A percentile compares a stretch with the other conserved stretches of the same genome.
Conservation (phyloP, 495 filamentous ascomycete genomes). For the Penicillium bovifimosum region DNA sequence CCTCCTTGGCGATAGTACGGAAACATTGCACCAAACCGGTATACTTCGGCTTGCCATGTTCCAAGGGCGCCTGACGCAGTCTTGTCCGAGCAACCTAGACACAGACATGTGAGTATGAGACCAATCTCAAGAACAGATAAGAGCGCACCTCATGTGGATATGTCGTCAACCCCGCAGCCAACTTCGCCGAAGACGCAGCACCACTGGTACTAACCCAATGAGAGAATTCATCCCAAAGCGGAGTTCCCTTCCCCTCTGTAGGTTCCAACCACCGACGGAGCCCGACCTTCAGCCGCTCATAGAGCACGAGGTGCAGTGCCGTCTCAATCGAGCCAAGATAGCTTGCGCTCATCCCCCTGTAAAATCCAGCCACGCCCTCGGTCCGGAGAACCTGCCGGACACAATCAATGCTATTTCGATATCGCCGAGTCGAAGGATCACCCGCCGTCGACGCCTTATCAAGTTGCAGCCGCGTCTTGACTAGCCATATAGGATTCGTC, state of each 20-base stretch:
- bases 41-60: constrained; percentile 70
- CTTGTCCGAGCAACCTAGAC: constrained; percentile 69
- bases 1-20: constrained; percentile 73
- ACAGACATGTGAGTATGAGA: constrained; percentile 21
- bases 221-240: constrained; percentile 24
- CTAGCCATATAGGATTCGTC: constrained; percentile 89
- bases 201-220: constrained; percentile 48
- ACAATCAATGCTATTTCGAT: constrained; percentile 80
- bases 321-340: constrained; percentile 83
- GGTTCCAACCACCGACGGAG: constrained; percentile 52
- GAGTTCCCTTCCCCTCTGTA: constrained; percentile 22
- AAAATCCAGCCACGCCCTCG: constrained; percentile 73
- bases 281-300: constrained; percentile 73
- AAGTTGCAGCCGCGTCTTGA: constrained; percentile 85
- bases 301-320: constrained; percentile 81
- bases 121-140: neutral
- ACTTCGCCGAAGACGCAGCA: constrained; percentile 75
- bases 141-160: constrained; percentile 81
- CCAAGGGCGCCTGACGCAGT: constrained; percentile 71
- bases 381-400: constrained; percentile 66
- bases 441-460: constrained; percentile 61
- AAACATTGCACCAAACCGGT: constrained; percentile 80
- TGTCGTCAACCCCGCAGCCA: constrained; percentile 70
- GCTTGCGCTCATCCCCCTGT: constrained; percentile 80
- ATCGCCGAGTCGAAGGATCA: constrained; percentile 49